Evolutionary conservation across 371 early-diverging fungal species (phyloP).

Genomic region (Dinochytrium kinnereticum): DNA sequence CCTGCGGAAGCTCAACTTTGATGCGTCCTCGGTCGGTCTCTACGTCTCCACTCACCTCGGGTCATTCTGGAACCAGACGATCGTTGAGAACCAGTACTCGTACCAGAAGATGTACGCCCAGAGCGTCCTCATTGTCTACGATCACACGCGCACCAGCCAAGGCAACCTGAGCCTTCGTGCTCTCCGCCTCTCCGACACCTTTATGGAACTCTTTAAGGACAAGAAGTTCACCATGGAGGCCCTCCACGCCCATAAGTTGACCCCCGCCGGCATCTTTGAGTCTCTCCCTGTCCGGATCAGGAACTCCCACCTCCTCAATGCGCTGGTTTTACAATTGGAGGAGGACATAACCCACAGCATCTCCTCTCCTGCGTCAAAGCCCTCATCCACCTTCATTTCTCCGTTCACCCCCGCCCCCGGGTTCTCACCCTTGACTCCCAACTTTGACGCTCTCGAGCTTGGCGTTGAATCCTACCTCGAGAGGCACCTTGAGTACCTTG

Average conservation of each 20-base stretch:
- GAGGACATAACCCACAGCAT: constrained; percentile 33
- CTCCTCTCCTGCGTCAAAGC: constrained; percentile 42
- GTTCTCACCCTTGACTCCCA: constrained; percentile 73
- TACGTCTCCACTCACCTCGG: constrained; percentile 90
- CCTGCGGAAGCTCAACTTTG: constrained; percentile 91
- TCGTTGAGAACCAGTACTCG: constrained; percentile 89
- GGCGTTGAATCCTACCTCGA: constrained; percentile 80
- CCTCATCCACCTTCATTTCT: constrained; percentile 55
- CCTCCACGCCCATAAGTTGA: constrained; percentile 76
- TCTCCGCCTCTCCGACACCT: constrained; percentile 82
- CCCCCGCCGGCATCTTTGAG: constrained; percentile 86
- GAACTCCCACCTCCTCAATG: constrained; percentile 80
- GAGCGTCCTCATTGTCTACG: constrained; percentile 90
- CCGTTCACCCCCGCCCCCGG: constrained; percentile 41
- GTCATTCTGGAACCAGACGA: constrained; percentile 85
- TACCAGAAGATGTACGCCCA: constrained; percentile 88
- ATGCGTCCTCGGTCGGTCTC: constrained; percentile 97
- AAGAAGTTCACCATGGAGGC: constrained; percentile 87
- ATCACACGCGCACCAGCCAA: constrained; percentile 80
- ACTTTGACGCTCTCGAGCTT: constrained; percentile 83
- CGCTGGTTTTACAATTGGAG: constrained; percentile 82
- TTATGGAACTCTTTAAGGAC: constrained; percentile 82
- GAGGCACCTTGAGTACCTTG: constrained; percentile 86
- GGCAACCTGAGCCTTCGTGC: constrained; percentile 83
- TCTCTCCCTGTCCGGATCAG: constrained; percentile 86